Conservation (phyloP, 192 early-diverging fungal species). For the Cetraspora pellucida region DNA sequence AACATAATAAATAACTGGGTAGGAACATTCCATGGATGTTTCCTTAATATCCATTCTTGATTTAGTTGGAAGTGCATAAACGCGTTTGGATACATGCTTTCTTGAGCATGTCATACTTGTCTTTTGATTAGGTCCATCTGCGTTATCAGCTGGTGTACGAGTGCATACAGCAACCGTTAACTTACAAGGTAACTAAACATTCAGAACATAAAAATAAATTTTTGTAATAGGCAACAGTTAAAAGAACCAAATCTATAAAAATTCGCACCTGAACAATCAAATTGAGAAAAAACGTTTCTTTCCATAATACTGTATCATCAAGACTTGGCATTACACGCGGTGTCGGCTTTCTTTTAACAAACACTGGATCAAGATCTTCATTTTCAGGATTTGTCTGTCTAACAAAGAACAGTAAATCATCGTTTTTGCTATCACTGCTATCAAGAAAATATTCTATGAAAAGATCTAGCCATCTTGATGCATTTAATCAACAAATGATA, state of each 20-base stretch:
- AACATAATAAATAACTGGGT: slow-evolving; percentile 90
- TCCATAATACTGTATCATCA: slow-evolving; percentile 81
- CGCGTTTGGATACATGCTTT: slow-evolving; percentile 72
- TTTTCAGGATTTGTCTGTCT: slow-evolving; percentile 50
- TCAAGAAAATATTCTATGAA: slow-evolving; percentile 79
- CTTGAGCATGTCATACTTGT: slow-evolving; percentile 74
- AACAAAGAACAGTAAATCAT: slow-evolving; percentile 90
- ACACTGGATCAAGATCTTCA: slow-evolving; percentile 68
- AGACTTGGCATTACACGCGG: slow-evolving; percentile 63
- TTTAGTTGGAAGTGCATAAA: slow-evolving; percentile 89
- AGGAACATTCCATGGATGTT: slow-evolving; percentile 86
- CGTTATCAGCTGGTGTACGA: slow-evolving; percentile 43
- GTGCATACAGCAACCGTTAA: slow-evolving; percentile 87
- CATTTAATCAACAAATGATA: neutral
- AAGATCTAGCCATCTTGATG: slow-evolving; percentile 57
- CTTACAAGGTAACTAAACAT: slow-evolving; percentile 72
- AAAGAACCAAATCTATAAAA: neutral
- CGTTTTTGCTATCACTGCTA: slow-evolving; percentile 64
- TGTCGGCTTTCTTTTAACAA: slow-evolving; percentile 77
- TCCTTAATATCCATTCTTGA: slow-evolving; percentile 90
- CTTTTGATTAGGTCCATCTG: slow-evolving; percentile 35
- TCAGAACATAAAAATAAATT: neutral
- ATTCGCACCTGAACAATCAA: slow-evolving; percentile 74
- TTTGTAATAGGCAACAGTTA: neutral
- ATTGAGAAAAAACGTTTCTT: slow-evolving; percentile 89